A percentile compares a stretch with the other conserved stretches of the same genome.
These are phyloP conservation scores for Daldinia loculata DNA, from an alignment of 495 filamentous ascomycete species.

Conservation along the genomic window DNA sequence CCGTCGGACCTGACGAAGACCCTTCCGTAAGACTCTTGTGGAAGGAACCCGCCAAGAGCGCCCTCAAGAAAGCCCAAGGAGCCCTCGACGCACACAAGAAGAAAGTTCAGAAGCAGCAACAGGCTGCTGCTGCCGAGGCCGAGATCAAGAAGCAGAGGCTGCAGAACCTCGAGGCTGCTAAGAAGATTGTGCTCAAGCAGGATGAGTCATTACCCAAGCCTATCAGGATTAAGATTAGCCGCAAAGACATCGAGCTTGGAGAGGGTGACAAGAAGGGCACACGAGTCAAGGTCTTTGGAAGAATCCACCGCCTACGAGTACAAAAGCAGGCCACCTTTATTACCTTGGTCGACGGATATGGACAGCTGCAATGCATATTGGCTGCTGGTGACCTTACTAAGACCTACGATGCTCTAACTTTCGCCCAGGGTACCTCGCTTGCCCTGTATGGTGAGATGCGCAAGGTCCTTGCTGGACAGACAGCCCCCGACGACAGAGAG, in stretches of 20 bases:
- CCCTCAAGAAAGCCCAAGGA: slow-evolving; percentile 81
- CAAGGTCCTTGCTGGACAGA: slow-evolving; percentile 78
- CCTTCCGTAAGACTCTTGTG: slow-evolving; percentile 65
- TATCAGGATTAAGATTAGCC: slow-evolving; percentile 75
- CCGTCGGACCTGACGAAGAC: slow-evolving; percentile 68
- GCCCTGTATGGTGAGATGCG: slow-evolving; percentile 89
- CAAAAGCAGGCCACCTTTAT: slow-evolving; percentile 93
- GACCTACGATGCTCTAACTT: slow-evolving; percentile 88
- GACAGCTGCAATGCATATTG: slow-evolving; percentile 88
- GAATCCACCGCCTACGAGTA: slow-evolving; percentile 82
- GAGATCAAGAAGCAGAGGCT: slow-evolving; percentile 72
- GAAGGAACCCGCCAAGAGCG: slow-evolving; percentile 84
- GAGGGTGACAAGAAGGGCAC: slow-evolving; percentile 70
- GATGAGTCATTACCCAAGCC: slow-evolving; percentile 82
- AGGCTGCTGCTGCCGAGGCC: slow-evolving; percentile 72
- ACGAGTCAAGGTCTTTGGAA: slow-evolving; percentile 82
- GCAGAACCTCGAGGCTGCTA: slow-evolving; percentile 77
- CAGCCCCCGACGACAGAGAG: slow-evolving; percentile 88
- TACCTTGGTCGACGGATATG: slow-evolving; percentile 87
- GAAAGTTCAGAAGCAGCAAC: slow-evolving; percentile 76
- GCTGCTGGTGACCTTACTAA: slow-evolving; percentile 80
- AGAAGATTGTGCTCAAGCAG: slow-evolving; percentile 84
- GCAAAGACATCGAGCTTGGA: slow-evolving; percentile 74
- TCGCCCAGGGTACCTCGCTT: slow-evolving; percentile 90
- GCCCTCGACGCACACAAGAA: slow-evolving; percentile 77